Evolutionary conservation across 1,284 basidiomycete genomes (phyloP).

Genomic region (Crucibulum cyathiforme): DNA sequence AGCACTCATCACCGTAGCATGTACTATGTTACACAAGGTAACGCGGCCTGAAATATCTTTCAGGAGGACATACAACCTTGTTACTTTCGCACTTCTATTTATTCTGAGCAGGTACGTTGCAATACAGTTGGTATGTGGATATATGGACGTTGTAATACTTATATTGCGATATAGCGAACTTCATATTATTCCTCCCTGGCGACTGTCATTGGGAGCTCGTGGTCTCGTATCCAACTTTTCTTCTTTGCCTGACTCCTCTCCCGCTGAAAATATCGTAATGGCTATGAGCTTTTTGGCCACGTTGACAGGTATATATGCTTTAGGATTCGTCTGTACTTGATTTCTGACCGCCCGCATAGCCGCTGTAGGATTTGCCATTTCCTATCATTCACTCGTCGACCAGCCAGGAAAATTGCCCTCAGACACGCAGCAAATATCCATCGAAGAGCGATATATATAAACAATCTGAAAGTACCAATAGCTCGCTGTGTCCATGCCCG

Average conservation of each 20-base stretch:
- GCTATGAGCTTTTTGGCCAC: not conserved
- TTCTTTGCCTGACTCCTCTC: not conserved
- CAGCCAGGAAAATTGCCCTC: too few relatives aligned
- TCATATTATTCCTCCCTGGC: not conserved
- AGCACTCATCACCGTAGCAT: not conserved
- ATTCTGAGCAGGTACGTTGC: not conserved
- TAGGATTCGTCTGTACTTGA: not conserved
- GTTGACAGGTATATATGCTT: not conserved
- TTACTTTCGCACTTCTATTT: not conserved
- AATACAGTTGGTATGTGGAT: not conserved
- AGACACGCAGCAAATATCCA: too few relatives aligned
- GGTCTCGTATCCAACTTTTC: not conserved
- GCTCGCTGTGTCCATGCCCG: too few relatives aligned
- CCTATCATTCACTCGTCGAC: too few relatives aligned
- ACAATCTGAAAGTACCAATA: too few relatives aligned
- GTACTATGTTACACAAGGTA: not conserved
- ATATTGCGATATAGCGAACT: not conserved
- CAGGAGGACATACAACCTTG: not conserved
- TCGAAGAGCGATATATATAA: too few relatives aligned
- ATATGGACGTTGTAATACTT: too few relatives aligned
- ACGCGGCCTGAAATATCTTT: not conserved
- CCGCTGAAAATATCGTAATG: not conserved
- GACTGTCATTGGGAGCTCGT: too few relatives aligned
- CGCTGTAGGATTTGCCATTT: too few relatives aligned
- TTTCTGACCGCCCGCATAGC: not conserved